phyloP scores from a whole-genome alignment of 768 basidiomycete species.

The Cyclocybe aegerita region DNA sequence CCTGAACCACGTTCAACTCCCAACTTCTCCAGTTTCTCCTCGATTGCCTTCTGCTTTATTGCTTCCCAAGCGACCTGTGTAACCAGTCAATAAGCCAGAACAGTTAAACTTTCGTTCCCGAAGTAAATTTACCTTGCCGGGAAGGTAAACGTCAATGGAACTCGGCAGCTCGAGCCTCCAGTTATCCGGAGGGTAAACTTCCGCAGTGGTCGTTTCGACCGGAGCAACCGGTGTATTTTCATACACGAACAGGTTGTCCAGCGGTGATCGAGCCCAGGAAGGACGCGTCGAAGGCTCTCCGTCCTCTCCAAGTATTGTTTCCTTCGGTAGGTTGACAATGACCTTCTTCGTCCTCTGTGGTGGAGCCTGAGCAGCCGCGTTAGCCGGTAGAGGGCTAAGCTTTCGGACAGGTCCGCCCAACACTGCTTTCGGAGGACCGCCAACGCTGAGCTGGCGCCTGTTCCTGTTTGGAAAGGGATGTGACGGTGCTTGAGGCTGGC shows the following conservation, averaged over 20 bases:
- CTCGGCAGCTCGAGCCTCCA: conserved; percentile 59
- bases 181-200: conserved; percentile 63
- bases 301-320: conserved; percentile 47
- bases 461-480: conserved; percentile 61
- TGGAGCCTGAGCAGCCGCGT: conserved; percentile 23
- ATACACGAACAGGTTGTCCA: conserved; percentile 31
- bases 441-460: conserved; percentile 71
- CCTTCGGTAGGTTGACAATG: conserved; percentile 71
- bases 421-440: conserved; percentile 86
- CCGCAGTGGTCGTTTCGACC: conserved; percentile 43
- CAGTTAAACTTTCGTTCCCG: conserved; percentile 4
- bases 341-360: conserved; percentile 64
- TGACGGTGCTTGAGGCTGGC: conserved; percentile 29
- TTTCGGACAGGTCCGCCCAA: conserved; percentile 80
- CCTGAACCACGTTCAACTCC: conserved; percentile 72
- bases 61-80: conserved; percentile 71
- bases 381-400: conserved; percentile 61
- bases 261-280: conserved; percentile 62
- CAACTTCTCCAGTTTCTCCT: conserved; percentile 77
- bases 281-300: conserved; percentile 42
- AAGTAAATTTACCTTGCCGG: conserved; percentile 60
- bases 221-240: conserved; percentile 21
- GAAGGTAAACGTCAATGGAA: conserved; percentile 79
- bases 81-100: conserved; percentile 6
- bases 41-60: conserved; percentile 69